A percentile compares a stretch with the other conserved stretches of the same genome.
Conservation (phyloP, 2,329 filamentous ascomycete species). For the Pezicula rhizophila region DNA sequence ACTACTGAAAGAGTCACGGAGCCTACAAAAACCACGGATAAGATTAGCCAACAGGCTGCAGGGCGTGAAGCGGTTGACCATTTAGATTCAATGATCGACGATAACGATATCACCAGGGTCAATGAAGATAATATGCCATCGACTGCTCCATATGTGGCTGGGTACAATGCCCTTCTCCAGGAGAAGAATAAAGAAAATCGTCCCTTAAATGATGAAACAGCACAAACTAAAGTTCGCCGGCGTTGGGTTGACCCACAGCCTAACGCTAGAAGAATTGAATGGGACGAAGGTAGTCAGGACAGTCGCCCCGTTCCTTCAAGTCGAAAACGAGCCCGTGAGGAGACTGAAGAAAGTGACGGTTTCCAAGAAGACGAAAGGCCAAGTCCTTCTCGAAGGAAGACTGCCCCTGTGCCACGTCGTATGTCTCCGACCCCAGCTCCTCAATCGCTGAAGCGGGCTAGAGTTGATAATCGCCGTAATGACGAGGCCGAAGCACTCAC, state of each 20-base stretch:
- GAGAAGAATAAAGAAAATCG: slow-evolving; percentile 27
- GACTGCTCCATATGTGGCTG: slow-evolving; percentile 5
- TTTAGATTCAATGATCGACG: background rate
- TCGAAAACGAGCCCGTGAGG: slow-evolving; percentile 4
- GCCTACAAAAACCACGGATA: background rate
- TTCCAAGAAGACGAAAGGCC: slow-evolving; percentile 19
- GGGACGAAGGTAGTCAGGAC: slow-evolving; percentile 12
- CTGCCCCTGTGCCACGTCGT: slow-evolving; percentile 1
- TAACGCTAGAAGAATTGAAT: slow-evolving; percentile 12
- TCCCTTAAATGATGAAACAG: slow-evolving; percentile 1
- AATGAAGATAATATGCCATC: slow-evolving; percentile 1
- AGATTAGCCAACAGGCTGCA: background rate
- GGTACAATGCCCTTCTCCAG: slow-evolving; percentile 5
- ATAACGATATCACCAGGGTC: background rate
- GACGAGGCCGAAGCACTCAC: background rate
- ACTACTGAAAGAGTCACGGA: background rate
- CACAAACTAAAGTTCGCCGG: slow-evolving; percentile 1
- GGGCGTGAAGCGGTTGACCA: background rate
- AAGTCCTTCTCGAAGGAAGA: slow-evolving; percentile 10
- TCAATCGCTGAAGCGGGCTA: background rate
- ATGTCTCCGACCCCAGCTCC: background rate
- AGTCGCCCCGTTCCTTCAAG: slow-evolving; percentile 1
- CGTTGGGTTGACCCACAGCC: slow-evolving; percentile 16
- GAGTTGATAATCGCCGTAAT: background rate
- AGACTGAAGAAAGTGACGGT: slow-evolving; percentile 12